Percentiles rank a stretch among this genome's conserved stretches.
These are phyloP conservation scores for Cucurbita pepo DNA, from an alignment of 306 rosid genomes.

Conservation along the genomic window DNA sequence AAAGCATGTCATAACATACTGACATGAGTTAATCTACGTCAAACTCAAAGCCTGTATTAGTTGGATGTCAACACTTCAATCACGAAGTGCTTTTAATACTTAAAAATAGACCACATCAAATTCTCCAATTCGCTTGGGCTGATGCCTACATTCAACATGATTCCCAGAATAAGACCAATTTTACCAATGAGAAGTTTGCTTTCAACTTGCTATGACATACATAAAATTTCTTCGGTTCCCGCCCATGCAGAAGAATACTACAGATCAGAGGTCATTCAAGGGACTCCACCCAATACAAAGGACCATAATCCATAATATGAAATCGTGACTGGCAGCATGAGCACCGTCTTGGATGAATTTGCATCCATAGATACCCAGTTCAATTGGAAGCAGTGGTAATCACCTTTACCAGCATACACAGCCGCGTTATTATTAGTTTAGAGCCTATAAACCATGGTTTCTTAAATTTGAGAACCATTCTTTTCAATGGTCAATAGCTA, in stretches of 20 bases:
- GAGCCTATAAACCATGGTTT: background rate
- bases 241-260: background rate
- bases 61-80: background rate
- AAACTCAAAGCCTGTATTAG: background rate
- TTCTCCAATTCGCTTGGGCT: background rate
- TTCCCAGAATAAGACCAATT: background rate
- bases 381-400: background rate
- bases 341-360: background rate
- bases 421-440: background rate
- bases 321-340: background rate
- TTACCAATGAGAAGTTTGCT: background rate
- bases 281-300: background rate
- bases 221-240: background rate
- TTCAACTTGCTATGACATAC: background rate
- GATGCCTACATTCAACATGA: background rate
- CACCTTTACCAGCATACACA: background rate
- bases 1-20: background rate
- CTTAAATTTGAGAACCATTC: background rate
- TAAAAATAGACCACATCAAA: background rate
- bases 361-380: background rate
- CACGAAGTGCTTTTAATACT: background rate
- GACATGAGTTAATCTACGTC: background rate
- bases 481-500: background rate
- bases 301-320: background rate
- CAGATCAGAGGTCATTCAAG: background rate